Evolutionary conservation across 2,329 filamentous ascomycete genomes (phyloP).

Genomic region (Dothiorella sarmentorum): DNA sequence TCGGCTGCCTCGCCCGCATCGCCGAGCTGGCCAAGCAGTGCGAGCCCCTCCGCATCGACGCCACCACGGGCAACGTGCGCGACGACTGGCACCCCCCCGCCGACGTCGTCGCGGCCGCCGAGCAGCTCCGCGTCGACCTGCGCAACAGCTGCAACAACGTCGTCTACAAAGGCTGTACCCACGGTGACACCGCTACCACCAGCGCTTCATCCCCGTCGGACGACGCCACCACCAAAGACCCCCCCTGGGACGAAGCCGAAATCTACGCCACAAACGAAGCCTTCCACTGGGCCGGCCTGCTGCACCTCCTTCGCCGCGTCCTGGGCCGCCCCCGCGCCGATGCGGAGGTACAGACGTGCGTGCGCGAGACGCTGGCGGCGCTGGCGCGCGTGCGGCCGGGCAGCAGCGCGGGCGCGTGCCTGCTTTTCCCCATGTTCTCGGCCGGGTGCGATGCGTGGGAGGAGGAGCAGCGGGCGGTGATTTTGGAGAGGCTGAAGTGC

Average conservation of each 20-base stretch:
- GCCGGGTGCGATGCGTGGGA: conserved; percentile 71
- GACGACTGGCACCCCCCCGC: conserved; percentile 57
- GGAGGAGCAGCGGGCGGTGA: conserved; percentile 53
- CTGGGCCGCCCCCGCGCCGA: conserved; percentile 59
- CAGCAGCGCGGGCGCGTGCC: conserved; percentile 68
- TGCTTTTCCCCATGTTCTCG: conserved; percentile 79
- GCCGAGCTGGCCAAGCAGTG: conserved; percentile 68
- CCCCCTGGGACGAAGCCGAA: conserved; percentile 52
- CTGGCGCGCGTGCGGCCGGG: conserved; percentile 62
- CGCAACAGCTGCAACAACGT: conserved; percentile 48
- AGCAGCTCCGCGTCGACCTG: conserved; percentile 59
- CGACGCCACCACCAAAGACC: conserved; percentile 28
- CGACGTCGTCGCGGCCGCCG: conserved; percentile 55
- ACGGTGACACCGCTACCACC: conserved; percentile 33
- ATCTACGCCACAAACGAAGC: conserved; percentile 17
- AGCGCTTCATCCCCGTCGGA: conserved; percentile 21
- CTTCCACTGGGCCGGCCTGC: conserved; percentile 48
- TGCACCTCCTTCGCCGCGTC: conserved; percentile 72
- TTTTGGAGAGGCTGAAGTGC: conserved; percentile 62
- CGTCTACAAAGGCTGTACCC: conserved; percentile 40
- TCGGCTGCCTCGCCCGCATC: conserved; percentile 67
- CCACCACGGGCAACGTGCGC: conserved; percentile 42
- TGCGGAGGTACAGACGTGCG: conserved; percentile 59
- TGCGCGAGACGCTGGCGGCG: conserved; percentile 61
- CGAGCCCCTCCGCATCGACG: conserved; percentile 61